Evolutionary conservation across 2,329 filamentous ascomycete genomes (phyloP).

Genomic region (Aspergillus texensis): DNA sequence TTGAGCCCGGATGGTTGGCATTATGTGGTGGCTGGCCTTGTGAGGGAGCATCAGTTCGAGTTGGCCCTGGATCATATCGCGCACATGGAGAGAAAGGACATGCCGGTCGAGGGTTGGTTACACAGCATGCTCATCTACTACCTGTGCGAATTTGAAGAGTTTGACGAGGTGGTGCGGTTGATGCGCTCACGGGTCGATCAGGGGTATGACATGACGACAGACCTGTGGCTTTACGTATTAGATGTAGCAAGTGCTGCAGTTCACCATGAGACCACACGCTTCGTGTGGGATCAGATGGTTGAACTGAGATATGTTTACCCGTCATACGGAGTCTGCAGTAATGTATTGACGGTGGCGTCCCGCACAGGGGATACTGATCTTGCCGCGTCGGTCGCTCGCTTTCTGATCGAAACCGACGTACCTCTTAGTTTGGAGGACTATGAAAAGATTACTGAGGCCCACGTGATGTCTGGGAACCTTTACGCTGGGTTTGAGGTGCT

Average conservation of each 20-base stretch:
- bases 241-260: slow-evolving; percentile 69
- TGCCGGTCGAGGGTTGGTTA: slow-evolving; percentile 69
- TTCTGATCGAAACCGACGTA: slow-evolving; percentile 62
- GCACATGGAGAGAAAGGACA: slow-evolving; percentile 61
- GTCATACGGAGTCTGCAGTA: slow-evolving; percentile 65
- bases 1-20: slow-evolving; percentile 65
- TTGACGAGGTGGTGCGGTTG: slow-evolving; percentile 75
- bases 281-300: slow-evolving; percentile 72
- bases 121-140: slow-evolving; percentile 76
- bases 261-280: slow-evolving; percentile 65
- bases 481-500: slow-evolving; percentile 69
- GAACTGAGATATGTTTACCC: slow-evolving; percentile 62
- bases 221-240: slow-evolving; percentile 72
- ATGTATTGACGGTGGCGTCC: slow-evolving; percentile 73
- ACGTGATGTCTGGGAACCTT: slow-evolving; percentile 64
- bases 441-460: slow-evolving; percentile 74
- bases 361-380: slow-evolving; percentile 68
- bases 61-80: slow-evolving; percentile 73
- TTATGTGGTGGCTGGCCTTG: slow-evolving; percentile 70
- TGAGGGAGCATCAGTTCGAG: slow-evolving; percentile 83
- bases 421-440: slow-evolving; percentile 70
- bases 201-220: slow-evolving; percentile 51
- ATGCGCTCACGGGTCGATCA: slow-evolving; percentile 61
- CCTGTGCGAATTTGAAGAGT: slow-evolving; percentile 70
- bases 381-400: slow-evolving; percentile 70